Base-by-base conservation (phyloP, 2,329 filamentous ascomycete genomes). In the Podosphaera leucotricha region DNA sequence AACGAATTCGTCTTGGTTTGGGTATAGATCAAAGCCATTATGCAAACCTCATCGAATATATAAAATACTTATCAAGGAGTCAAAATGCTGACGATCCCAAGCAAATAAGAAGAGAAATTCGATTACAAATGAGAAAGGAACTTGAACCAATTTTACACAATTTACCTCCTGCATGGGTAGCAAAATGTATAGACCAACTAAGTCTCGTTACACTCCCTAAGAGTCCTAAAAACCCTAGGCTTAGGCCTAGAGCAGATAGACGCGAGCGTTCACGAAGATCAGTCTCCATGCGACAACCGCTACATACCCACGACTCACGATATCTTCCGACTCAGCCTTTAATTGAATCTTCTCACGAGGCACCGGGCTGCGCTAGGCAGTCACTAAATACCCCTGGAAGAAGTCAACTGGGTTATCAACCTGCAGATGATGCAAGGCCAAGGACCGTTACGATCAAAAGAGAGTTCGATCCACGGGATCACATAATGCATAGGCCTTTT, bases 131-230 rank as follows among this genome's bases (percentile, higher is more conserved):
- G 21, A 39, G 38, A 19, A 39, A 39, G 15, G 21, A 16, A 13
- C 19, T 39, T 13, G 16, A 39, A 6, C 38, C 38, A 22, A 20
- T 39, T 19, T 39, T 39, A 15, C 38, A 39, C 15, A 39, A 21
- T 22, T 21, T 39, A 22, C 38, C 38, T 20, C 8, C 38, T 19
- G 38, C 38, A 7, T 39, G 38, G 38, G 38, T 20, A 11, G 38
- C 38, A 2, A 39, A 39, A 39, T 39, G 38, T 39, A 39, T 39
- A 39, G 38, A 39, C 15, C 38, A 39, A 39, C 21, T 39, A 15
- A 20, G 18, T 22, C 5, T 20, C 18, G 21, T 13, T 16, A 11
- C 38, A 21, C 20, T 18, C 8, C 21, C 38, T 10, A 39, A 39
- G 3, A n/a, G n/a, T n/a, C n/a, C n/a, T n/a, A n/a, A n/a, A n/a